These are phyloP conservation scores for Alternaria sp. DNA, from an alignment of 2,329 filamentous ascomycete genomes.

Conservation along the genomic window DNA sequence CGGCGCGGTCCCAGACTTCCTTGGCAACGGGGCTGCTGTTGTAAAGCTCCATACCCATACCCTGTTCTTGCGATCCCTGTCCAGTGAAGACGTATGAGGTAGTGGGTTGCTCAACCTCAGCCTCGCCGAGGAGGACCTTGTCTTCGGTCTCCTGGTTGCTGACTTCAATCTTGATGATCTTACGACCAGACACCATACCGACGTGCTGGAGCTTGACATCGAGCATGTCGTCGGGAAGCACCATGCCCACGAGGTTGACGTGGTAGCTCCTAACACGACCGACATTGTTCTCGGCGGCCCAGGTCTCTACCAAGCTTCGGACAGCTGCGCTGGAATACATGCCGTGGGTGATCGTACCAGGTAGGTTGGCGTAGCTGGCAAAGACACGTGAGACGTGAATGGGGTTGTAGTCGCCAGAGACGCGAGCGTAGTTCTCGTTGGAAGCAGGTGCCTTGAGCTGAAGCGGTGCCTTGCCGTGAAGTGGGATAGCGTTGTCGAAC, in stretches of 20 bases:
- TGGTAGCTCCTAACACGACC: constrained; percentile 98
- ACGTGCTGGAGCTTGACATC: constrained; percentile 95
- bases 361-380: constrained; percentile 91
- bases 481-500: constrained; percentile 96
- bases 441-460: constrained; percentile 89
- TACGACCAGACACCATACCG: constrained; percentile 96
- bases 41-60: constrained; percentile 99
- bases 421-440: constrained; percentile 96
- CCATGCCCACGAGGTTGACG: constrained; percentile 97
- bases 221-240: constrained; percentile 93
- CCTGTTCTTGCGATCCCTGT: constrained; percentile 97
- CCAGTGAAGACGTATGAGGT: constrained; percentile 98
- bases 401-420: constrained; percentile 98
- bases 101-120: constrained; percentile 96
- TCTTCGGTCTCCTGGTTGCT: constrained; percentile 96
- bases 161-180: constrained; percentile 99
- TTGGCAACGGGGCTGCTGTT: constrained; percentile 90
- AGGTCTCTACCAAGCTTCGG: constrained; percentile 94
- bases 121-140: constrained; percentile 93
- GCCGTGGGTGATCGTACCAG: constrained; percentile 96
- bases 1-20: constrained; percentile 89
- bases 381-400: constrained; percentile 98
- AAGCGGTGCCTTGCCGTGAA: constrained; percentile 89
- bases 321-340: constrained; percentile 99
- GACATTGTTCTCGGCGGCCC: constrained; percentile 98